Conservation (phyloP, 2,329 filamentous ascomycete genomes). For the Coniochaeta ligniaria region DNA sequence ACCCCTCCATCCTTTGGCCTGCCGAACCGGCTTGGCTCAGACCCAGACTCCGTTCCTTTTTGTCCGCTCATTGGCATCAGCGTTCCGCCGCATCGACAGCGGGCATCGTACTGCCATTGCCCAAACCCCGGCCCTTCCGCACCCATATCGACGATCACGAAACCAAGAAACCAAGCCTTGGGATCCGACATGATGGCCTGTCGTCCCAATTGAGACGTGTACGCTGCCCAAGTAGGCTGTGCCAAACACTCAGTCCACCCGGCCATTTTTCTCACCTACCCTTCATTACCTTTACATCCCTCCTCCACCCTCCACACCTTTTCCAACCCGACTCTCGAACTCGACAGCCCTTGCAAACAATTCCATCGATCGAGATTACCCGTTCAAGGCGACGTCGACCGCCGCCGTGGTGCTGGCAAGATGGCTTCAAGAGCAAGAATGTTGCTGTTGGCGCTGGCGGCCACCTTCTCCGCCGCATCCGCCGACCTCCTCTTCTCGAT, state of each 20-base stretch:
- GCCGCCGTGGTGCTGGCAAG: slow-evolving; percentile 17
- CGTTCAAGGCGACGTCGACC: slow-evolving; percentile 28
- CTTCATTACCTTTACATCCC: slow-evolving; percentile 7
- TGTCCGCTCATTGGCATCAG: neutral
- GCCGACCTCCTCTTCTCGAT: slow-evolving; percentile 22
- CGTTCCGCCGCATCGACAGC: neutral
- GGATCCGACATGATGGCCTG: slow-evolving; percentile 14
- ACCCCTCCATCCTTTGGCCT: neutral
- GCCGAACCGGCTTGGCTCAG: neutral
- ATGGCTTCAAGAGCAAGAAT: slow-evolving; percentile 15
- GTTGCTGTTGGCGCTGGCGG: slow-evolving; percentile 22
- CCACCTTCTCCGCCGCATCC: slow-evolving; percentile 25
- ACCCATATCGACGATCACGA: slow-evolving; percentile 20
- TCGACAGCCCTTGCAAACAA: slow-evolving; percentile 3
- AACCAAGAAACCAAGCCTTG: slow-evolving; percentile 14
- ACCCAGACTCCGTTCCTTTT: neutral
- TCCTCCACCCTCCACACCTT: slow-evolving; percentile 6
- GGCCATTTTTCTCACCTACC: slow-evolving; percentile 9
- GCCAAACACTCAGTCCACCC: slow-evolving; percentile 13
- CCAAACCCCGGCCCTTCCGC: slow-evolving; percentile 14
- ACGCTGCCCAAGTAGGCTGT: slow-evolving; percentile 8
- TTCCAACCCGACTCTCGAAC: slow-evolving; percentile 4
- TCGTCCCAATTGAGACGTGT: slow-evolving; percentile 19
- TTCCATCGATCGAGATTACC: slow-evolving; percentile 2
- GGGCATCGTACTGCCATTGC: slow-evolving; percentile 1